These are phyloP conservation scores for Flammula alnicola DNA, from an alignment of 1,284 basidiomycete species.

Conservation along the genomic window DNA sequence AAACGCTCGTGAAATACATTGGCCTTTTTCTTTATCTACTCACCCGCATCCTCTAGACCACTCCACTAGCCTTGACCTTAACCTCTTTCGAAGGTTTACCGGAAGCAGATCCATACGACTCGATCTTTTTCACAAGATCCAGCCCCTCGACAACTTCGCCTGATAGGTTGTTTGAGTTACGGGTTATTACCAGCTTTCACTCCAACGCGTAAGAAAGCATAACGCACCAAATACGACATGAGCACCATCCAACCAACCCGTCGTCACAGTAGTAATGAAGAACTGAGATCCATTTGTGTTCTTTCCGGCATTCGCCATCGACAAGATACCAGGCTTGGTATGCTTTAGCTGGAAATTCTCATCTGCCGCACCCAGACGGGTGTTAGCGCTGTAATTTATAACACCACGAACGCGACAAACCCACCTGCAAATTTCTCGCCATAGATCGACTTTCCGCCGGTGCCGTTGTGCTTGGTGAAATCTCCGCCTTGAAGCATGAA, in stretches of 20 bases:
- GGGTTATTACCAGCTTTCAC: slow-evolving; percentile 3
- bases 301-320: slow-evolving; percentile 87
- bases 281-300: slow-evolving; percentile 70
- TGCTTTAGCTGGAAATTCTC: slow-evolving; percentile 89
- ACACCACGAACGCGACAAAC: slow-evolving; percentile 19
- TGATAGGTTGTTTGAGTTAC: slow-evolving; percentile 27
- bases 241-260: slow-evolving; percentile 70
- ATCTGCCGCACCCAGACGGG: slow-evolving; percentile 49
- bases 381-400: no score
- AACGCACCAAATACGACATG: slow-evolving; percentile 82
- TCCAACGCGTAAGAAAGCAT: not conserved
- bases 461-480: slow-evolving; percentile 79
- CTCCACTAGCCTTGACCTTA: slow-evolving; percentile 58
- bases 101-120: slow-evolving; percentile 55
- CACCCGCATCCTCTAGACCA: no score
- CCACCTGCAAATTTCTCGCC: slow-evolving; percentile 81
- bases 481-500: slow-evolving; percentile 72
- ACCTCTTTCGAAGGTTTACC: slow-evolving; percentile 54
- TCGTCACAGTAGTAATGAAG: slow-evolving; percentile 82
- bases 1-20: no score
- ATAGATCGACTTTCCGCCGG: slow-evolving; percentile 93
- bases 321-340: slow-evolving; percentile 81
- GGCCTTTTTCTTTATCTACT: no score
- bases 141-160: slow-evolving; percentile 69
- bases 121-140: slow-evolving; percentile 66